Percentiles rank a stretch among this genome's conserved stretches.
Evolutionary conservation across 257 asterid genomes (phyloP).

Genomic region (Jaltomata sinuosa): DNA sequence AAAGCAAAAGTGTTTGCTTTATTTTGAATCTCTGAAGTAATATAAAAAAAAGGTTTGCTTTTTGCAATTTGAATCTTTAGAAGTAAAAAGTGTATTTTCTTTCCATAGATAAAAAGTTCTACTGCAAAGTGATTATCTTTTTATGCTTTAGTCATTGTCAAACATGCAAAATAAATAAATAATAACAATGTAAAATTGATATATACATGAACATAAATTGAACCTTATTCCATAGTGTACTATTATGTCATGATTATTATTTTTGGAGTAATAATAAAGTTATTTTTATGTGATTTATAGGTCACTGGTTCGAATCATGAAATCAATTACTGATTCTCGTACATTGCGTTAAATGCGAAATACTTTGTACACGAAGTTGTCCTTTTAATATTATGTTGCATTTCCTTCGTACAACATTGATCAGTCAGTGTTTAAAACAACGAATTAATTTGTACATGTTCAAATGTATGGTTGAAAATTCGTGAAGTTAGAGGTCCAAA

Average conservation of each 20-base stretch:
- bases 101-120: not conserved
- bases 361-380: not conserved
- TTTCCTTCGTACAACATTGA: not conserved
- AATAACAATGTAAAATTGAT: not conserved
- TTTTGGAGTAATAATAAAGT: too few relatives aligned
- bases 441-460: not conserved
- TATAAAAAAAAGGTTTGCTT: not conserved
- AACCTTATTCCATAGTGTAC: not conserved
- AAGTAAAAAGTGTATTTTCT: not conserved
- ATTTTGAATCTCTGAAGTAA: not conserved
- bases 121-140: not conserved
- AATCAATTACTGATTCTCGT: not conserved
- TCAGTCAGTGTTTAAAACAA: not conserved
- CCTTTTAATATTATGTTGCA: not conserved
- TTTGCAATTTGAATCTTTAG: not conserved
- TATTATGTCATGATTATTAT: not conserved
- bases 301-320: rapidly evolving
- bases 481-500: too few relatives aligned
- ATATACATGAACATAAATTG: not conserved
- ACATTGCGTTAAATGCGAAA: not conserved
- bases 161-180: not conserved
- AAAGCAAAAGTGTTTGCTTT: not conserved
- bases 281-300: too few relatives aligned
- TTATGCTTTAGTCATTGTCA: not conserved
- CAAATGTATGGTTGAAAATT: not conserved